Base-by-base conservation (phyloP, 345 rosid genomes). In the Euphorbia tirucalli region DNA sequence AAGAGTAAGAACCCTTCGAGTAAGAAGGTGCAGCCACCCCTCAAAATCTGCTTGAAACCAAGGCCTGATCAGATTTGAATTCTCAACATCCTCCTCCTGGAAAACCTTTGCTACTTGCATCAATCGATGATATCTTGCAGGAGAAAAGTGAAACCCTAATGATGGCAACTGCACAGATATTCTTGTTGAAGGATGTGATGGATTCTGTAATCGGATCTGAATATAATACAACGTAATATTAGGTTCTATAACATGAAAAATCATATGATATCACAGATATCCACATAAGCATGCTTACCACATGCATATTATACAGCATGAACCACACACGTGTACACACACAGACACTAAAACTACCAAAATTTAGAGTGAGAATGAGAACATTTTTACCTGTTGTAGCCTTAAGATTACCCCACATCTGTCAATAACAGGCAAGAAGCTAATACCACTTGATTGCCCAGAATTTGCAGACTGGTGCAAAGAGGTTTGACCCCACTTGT, bases 41-140 rank as follows among this genome's bases (percentile, higher is more conserved):
- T 95, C 97, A 75, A 92, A 89, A 79, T 95, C 99, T 74, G 99
- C 91, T 74, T 82, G 87, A 74, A 83, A 80, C 99, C 97, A 95
- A 41, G 97, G 96, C 70, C 82, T 89, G 62, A 79, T 70, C 62
- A 79, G 68, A 74, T 83, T 83, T 19, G 87, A 75, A 69, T 71
- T 77, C 72, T 89, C 86, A 78, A 67, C 79, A 71, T 87, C 90
- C 74, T 87, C 87, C 39, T 67, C 85, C 77, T 86, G 90, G 79
- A 95, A 90, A 43, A 92, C 84, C 85, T 92, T 88, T 58, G 76
- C 78, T 63, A 95, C 90, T 84, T 85, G 92, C 97, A 95, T 95
- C 83, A 95, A 80, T 79, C 99, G 85, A 78, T 95, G 99, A 86
- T 95, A 95, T 48, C 99, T 89, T 66, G 97, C 96, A 25, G 99